Evolutionary conservation across 1,284 basidiomycete species (phyloP).

Genomic region (Apiotrichum mycotoxinovorans): DNA sequence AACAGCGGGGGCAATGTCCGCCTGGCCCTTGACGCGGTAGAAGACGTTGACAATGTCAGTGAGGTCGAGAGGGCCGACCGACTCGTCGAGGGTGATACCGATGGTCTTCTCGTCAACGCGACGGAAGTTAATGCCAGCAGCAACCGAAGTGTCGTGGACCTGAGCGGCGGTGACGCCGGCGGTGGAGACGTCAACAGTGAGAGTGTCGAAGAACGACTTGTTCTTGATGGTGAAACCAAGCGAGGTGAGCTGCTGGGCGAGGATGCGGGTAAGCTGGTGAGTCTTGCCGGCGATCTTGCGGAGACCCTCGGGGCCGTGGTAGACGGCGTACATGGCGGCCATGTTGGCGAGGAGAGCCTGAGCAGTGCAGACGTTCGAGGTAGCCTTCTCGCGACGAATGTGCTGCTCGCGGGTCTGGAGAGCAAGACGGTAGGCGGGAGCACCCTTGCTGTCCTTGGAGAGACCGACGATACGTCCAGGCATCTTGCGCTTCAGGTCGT

Average conservation of each 20-base stretch:
- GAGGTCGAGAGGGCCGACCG: conserved; percentile 70
- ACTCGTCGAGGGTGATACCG: conserved; percentile 91
- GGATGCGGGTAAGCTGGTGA: conserved; percentile 78
- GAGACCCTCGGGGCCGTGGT: conserved; percentile 88
- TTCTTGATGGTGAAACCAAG: conserved; percentile 65
- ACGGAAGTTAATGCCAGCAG: conserved; percentile 78
- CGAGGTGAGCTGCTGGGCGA: conserved; percentile 65
- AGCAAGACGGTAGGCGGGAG: conserved; percentile 85
- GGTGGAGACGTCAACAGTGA: conserved; percentile 72
- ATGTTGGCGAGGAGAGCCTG: conserved; percentile 94
- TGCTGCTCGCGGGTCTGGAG: conserved; percentile 96
- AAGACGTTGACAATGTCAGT: conserved; percentile 79
- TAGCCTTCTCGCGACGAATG: conserved; percentile 92
- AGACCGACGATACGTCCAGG: conserved; percentile 90
- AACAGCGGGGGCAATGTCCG: conserved; percentile 43
- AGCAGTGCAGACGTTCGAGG: conserved; percentile 85
- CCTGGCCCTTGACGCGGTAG: conserved; percentile 52
- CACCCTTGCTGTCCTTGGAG: conserved; percentile 78
- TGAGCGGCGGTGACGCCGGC: conserved; percentile 58
- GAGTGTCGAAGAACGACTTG: conserved; percentile 83
- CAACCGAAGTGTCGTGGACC: conserved; percentile 67
- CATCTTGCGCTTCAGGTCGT: conserved; percentile 93
- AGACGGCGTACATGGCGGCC: conserved; percentile 96
- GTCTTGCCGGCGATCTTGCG: conserved; percentile 83
- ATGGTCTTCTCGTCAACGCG: conserved; percentile 70